Base-by-base conservation (phyloP, 257 asterid genomes). In the Penstemon eatonii region DNA sequence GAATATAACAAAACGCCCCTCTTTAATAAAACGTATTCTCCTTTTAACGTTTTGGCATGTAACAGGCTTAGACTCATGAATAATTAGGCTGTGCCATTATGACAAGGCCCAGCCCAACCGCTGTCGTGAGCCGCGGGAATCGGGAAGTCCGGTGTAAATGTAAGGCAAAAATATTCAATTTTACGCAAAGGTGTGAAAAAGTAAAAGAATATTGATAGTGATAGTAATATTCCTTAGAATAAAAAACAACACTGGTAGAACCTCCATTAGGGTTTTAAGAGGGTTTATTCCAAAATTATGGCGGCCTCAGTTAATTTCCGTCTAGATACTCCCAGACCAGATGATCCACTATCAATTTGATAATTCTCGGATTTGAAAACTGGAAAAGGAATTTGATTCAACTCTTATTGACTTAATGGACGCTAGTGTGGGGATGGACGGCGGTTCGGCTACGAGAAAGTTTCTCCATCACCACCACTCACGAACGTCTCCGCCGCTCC, bases 361-460 rank as follows among this genome's bases (percentile, higher is more conserved):
- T 45, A 9, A 5, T 49, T 12, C 3, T 15, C 5, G 9, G 41
- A 41, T 46, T 46, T 38, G 41, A 39, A 55, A 15, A 60, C 39
- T 43, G 70, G 36, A 41, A 49, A 37, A 67, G 49, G 12, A 19
- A 44, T 5, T 65, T 38, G 39, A 5, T 50, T 18, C 5, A 39
- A 2, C 8, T 54, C 63, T 11, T 6, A 7, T 40, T 51, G 38
- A 42, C 5, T 65, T 15, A 49, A 88, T 88, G 93, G 96, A 88
- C 58, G 93, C 96, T 51, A 78, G 86, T 64, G 86, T 82, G 11
- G 81, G 87, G 40, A 88, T 82, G 13, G 92, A 86, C 70, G 82
- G 87, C 51, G 86, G 89, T 42, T 82, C 91, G 11, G 82, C 80
- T 63, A 60, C 90, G 42, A 75, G 87, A 76, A 82, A 76, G 68